Evolutionary conservation across 192 early-diverging fungal genomes (phyloP), one percentile per base, ranked within the genome.

Genomic region (Bifiguratus adelaidae): DNA sequence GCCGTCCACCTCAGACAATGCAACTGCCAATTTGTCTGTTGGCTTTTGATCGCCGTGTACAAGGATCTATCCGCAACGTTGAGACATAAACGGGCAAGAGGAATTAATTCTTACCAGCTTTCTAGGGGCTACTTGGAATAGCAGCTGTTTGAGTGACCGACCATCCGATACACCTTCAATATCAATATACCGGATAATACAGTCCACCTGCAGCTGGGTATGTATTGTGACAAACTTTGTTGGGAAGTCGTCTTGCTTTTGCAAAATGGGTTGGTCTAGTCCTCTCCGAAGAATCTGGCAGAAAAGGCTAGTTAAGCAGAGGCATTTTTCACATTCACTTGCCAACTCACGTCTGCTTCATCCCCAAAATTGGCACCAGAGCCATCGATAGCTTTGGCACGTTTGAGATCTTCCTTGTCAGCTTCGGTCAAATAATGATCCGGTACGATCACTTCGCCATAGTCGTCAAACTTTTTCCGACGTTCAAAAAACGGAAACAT

Each of bases 151-250:
- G 22, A 92, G 70, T 4, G 91, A 89, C 29, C 74, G 71, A 36
- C 85, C 89, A 55, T 96, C 93, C 0, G 89, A 73, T 21, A 86
- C 76, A 30, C 95, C 95, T 57, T 96, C 93, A 47, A 95, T 68
- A 68, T 96, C 93, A 5, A 98, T 75, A 63, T 85, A 96, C 24
- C 73, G 63, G 19, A 96, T 57, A 44, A 71, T 71, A 54, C 93
- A 96, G 9, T 61, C 71, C 5, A 96, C 44, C 1, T 70, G 41
- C 9, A 96, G 38, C 8, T 58, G 62, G 22, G 74, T 55, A 20
- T 82, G 63, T 36, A 74, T 56, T 16, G 46, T 61, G 5, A 84
- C 55, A 53, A 89, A 88, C 64, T 95, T 95, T 8, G 83, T 89
- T 1, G 95, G 95, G 18, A 77, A 49, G 21, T 54, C 60, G 21